phyloP scores from a whole-genome alignment of 2,329 filamentous ascomycete species.

The Trichoderma sp. region DNA sequence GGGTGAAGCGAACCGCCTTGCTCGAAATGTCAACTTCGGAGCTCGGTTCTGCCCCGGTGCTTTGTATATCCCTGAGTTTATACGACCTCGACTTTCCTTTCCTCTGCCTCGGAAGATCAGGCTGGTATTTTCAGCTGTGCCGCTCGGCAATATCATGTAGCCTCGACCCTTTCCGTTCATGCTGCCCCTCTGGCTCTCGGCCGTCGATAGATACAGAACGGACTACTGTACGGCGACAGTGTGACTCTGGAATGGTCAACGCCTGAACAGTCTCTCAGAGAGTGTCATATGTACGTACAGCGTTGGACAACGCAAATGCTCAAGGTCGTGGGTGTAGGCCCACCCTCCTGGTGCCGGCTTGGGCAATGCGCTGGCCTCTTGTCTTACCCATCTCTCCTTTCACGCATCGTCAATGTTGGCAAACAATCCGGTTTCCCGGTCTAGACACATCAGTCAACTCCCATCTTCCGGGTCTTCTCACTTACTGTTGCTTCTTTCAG shows the following conservation, averaged over 20 bases:
- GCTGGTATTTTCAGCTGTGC: neutral
- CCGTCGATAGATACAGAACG: neutral
- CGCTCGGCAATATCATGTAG: neutral
- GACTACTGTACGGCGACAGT: neutral
- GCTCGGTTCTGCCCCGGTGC: neutral
- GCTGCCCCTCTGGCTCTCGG: neutral
- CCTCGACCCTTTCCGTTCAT: neutral
- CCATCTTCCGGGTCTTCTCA: conserved; percentile 5
- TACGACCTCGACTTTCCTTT: neutral
- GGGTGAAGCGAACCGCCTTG: neutral
- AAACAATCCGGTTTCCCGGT: conserved; percentile 10
- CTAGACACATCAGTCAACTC: conserved; percentile 10
- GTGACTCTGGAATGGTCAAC: conserved; percentile 1
- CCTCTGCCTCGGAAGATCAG: neutral
- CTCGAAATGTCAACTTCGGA: neutral
- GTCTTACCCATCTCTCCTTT: conserved; percentile 23
- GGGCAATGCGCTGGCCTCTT: conserved; percentile 18
- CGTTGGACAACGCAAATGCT: conserved; percentile 14
- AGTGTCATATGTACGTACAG: conserved; percentile 17
- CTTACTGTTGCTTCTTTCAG: conserved; percentile 8
- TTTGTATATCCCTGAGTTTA: neutral
- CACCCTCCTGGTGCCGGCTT: conserved; percentile 20
- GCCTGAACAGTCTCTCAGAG: conserved; percentile 16
- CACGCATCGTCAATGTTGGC: conserved; percentile 4
- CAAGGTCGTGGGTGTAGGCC: conserved; percentile 1